Evolutionary conservation across 176 grass and related monocot genomes (phyloP).

Genomic region (Microstegium vimineum): DNA sequence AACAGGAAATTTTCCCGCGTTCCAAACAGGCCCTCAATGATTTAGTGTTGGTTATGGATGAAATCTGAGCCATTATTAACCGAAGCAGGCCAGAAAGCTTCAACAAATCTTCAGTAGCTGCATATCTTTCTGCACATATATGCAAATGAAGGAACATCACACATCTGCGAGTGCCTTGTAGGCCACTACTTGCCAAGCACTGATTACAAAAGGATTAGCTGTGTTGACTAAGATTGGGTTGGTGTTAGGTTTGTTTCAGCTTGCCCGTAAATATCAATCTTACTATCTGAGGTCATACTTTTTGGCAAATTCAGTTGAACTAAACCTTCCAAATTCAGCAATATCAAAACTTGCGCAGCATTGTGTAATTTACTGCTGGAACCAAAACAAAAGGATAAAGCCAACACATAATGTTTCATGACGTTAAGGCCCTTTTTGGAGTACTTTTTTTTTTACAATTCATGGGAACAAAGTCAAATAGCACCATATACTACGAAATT

Average conservation of each 20-base stretch:
- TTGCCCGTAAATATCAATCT: neutral
- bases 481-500: neutral
- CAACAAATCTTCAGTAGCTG: conserved; percentile 46
- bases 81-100: conserved; percentile 78
- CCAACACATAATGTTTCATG: neutral
- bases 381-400: neutral
- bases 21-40: too few species aligned
- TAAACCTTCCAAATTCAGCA: neutral
- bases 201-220: neutral
- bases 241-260: neutral
- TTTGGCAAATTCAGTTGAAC: neutral
- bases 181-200: neutral
- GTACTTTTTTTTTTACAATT: too few species aligned
- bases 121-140: conserved; percentile 56
- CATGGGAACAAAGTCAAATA: neutral
- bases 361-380: neutral
- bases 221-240: neutral
- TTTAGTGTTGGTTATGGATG: conserved; percentile 12
- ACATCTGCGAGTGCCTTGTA: neutral
- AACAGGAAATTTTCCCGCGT: too few species aligned
- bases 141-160: conserved; percentile 31
- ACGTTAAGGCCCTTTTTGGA: too few species aligned
- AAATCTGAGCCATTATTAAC: conserved; percentile 74
- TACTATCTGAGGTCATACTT: neutral
- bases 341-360: neutral